Conservation (phyloP, 1,139 yeast genomes). For the Pneumocystis oryctolagi region DNA sequence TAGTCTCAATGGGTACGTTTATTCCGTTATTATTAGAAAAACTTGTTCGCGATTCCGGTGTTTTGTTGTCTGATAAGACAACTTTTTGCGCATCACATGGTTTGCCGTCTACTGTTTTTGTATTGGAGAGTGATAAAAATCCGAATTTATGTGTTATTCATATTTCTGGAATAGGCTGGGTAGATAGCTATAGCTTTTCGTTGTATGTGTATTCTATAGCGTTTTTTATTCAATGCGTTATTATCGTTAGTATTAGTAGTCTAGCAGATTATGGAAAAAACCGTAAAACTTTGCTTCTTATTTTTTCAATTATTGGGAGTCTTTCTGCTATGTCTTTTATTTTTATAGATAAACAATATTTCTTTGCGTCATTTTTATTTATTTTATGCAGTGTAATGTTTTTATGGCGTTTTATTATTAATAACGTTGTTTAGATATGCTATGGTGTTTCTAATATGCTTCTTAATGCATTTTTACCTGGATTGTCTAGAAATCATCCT, state of each 20-base stretch:
- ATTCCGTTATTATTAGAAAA: background rate
- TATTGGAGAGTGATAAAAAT: constrained; percentile 14
- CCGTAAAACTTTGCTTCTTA: constrained; percentile 35
- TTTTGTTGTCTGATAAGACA: background rate
- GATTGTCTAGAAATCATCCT: constrained; percentile 32
- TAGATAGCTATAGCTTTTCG: constrained; percentile 56
- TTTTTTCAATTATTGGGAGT: constrained; percentile 44
- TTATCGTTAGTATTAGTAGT: constrained; percentile 55
- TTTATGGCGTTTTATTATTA: background rate
- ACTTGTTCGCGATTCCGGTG: background rate
- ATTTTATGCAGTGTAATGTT: constrained; percentile 38
- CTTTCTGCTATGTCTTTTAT: constrained; percentile 35
- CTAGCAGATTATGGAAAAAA: constrained; percentile 40
- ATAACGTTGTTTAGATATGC: constrained; percentile 21
- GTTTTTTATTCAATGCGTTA: constrained; percentile 47
- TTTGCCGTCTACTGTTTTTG: background rate
- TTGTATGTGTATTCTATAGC: constrained; percentile 51
- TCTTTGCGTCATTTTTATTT: constrained; percentile 41
- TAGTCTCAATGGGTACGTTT: background rate
- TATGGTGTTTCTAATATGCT: constrained; percentile 63
- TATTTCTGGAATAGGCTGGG: constrained; percentile 33
- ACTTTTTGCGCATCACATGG: background rate
- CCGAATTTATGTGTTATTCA: constrained; percentile 29
- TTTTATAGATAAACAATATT: constrained; percentile 33
- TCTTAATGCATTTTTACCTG: constrained; percentile 56